Base-by-base conservation (phyloP, 2,329 filamentous ascomycete species). In the Hortaea werneckii region DNA sequence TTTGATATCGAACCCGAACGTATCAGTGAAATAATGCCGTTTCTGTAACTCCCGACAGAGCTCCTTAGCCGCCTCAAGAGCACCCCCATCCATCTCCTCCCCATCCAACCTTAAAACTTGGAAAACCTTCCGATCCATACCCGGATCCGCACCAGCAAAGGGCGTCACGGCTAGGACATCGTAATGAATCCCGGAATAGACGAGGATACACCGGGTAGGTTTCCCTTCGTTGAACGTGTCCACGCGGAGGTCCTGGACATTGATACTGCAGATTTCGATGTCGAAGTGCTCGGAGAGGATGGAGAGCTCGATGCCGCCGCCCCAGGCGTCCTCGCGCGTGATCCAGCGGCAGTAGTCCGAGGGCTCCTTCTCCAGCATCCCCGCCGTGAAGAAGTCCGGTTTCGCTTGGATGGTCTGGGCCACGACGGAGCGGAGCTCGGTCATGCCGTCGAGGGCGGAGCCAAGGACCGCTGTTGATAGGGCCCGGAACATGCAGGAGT, bases 151-250 rank as follows among this genome's bases (percentile, higher is more conserved):
- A 40, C 76, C 71, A 5, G 78, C 68, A 20, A 73, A 80, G 35
- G 76, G 79, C 12, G 80, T 82, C 53, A 94, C 79, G 1, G 85
- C 87, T 49, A 95, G 82, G 5, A 86, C 83, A 65, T 95, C 90
- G 67, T 95, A 95, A 64, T 95, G 89, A 42, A 95, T 92, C 2
- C 88, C 88, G 0, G 85, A 90, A 66, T 95, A 95, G 0, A 95
- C 82, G 26, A 95, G 71, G 27, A 95, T 80, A 58, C 86, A 89
- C 5, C 87, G 76, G 37, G 75, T 77, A 30, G 70, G 64, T 44
- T 78, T 77, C 1, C 80, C 79, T 60, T 92, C 85, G 53, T 94
- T 94, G 67, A 90, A 94, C 5, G 77, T 77, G 57, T 87, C 83
- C 5, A 87, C 72, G 9, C 79, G 68, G 9, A 80, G 64, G 35